Conservation (phyloP, 2,329 filamentous ascomycete species). For the Fusarium nanum region DNA sequence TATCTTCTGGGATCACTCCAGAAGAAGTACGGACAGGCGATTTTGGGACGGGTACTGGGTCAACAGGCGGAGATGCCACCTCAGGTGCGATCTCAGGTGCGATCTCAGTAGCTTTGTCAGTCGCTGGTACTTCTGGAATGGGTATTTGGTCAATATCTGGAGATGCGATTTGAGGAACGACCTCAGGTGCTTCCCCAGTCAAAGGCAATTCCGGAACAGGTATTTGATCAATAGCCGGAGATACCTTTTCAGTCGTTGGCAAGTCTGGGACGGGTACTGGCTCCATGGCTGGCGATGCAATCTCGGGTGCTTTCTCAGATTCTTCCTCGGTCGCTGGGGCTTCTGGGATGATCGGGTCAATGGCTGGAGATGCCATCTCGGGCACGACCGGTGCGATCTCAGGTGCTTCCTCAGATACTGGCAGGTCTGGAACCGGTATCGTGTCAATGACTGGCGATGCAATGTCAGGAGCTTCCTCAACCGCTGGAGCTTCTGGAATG, state of each 20-base stretch:
- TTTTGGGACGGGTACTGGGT: not conserved
- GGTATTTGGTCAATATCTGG: not conserved
- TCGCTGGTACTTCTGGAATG: not conserved
- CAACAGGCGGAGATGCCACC: not conserved
- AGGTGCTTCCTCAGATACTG: not conserved
- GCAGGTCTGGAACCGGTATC: not conserved
- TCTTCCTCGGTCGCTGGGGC: not conserved
- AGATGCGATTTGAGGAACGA: not conserved
- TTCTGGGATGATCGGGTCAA: not conserved
- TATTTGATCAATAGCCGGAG: not conserved
- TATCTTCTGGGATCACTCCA: not conserved
- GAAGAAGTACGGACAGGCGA: too few relatives aligned
- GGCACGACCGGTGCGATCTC: not conserved
- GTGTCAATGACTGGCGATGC: not conserved
- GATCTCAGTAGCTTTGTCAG: not conserved
- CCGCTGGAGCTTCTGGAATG: not conserved
- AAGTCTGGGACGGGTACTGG: not conserved
- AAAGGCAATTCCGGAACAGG: not conserved
- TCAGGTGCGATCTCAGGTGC: not conserved
- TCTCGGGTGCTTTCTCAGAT: not conserved
- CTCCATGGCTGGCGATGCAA: not conserved
- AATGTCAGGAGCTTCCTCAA: not conserved
- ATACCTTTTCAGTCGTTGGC: not conserved
- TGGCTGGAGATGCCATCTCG: not conserved
- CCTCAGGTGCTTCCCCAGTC: not conserved